Base-by-base conservation (phyloP, 331 rosid species). In the Spiraea crenata region DNA sequence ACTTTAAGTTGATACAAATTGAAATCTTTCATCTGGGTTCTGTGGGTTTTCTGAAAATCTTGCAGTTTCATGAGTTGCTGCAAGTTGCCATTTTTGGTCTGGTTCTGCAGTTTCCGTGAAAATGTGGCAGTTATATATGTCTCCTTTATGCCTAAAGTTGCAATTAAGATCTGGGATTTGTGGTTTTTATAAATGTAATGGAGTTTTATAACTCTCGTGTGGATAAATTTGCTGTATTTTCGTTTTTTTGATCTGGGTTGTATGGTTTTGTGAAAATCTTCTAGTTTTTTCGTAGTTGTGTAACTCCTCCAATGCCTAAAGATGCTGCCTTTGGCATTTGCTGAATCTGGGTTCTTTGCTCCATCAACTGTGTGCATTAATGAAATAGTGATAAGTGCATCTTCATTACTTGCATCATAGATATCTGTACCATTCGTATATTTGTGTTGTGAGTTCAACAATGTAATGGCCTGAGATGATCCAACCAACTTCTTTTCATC, bases 281-380 rank as follows among this genome's bases (percentile, higher is more conserved):
- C 62, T 9, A 42, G 25, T 46, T 67, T 66, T 63, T 45, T 45
- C 20, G 9, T 25, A 25, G 31, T 25, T 25, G 31, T 25, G 31
- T 25, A 25, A 25, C 31, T 25, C 31, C 31, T 25, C 31, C 31
- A 25, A 25, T 25, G 31, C 31, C 31, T 25, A 25, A 25, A 25
- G 31, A 25, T 25, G 31, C 31, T 25, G 31, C 31, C 31, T 25
- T 25, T 25, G 31, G 31, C 31, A 25, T 42, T 42, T 7, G n/a
- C 9, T 7, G 7, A 7, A 39, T 5, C 31, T 40, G 66, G 77
- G 67, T 74, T 67, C 31, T 25, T 73, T 59, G 76, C 57, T 15
- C 57, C 69, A 9, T 74, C 76, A 64, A 71, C 69, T 75, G 70
- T 67, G 72, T 78, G 63, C 80, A 44, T 74, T 78, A 19, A 34